Evolutionary conservation across 106 monocot species (phyloP).

Genomic region (Apostasia ramifera): DNA sequence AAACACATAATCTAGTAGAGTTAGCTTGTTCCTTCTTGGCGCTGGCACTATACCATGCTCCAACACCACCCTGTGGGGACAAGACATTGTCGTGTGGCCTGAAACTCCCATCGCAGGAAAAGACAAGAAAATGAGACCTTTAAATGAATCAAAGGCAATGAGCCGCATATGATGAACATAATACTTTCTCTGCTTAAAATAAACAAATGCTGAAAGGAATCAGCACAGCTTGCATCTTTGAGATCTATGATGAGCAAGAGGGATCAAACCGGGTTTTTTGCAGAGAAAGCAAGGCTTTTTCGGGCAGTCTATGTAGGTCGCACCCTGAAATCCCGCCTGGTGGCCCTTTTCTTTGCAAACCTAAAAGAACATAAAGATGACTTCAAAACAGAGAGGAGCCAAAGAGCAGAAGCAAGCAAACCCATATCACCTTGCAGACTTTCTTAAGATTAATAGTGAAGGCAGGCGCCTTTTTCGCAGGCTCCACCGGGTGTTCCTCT

Average conservation of each 20-base stretch:
- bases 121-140: not conserved
- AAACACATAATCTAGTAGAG: constrained; percentile 70
- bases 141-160: too few species aligned
- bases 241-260: not conserved
- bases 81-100: constrained; percentile 92
- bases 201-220: too few species aligned
- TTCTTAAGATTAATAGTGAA: constrained; percentile 72
- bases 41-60: constrained; percentile 59
- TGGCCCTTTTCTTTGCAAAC: constrained; percentile 82
- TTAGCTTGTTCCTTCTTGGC: constrained; percentile 29
- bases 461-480: constrained; percentile 15
- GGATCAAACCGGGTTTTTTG: constrained; percentile 62
- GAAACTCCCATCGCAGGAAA: not conserved
- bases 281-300: constrained; percentile 90
- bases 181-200: too few species aligned
- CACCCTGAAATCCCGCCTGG: constrained; percentile 74
- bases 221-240: too few species aligned
- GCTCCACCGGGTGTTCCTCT: not conserved
- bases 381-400: not conserved
- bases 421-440: constrained; percentile 59
- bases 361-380: constrained; percentile 16
- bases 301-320: constrained; percentile 91
- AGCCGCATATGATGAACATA: too few species aligned
- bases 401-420: not conserved
- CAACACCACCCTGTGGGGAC: constrained; percentile 75